Evolutionary conservation across 2,329 filamentous ascomycete genomes (phyloP), one percentile per base, ranked within the genome.

Genomic region (Phialocephala sp.): DNA sequence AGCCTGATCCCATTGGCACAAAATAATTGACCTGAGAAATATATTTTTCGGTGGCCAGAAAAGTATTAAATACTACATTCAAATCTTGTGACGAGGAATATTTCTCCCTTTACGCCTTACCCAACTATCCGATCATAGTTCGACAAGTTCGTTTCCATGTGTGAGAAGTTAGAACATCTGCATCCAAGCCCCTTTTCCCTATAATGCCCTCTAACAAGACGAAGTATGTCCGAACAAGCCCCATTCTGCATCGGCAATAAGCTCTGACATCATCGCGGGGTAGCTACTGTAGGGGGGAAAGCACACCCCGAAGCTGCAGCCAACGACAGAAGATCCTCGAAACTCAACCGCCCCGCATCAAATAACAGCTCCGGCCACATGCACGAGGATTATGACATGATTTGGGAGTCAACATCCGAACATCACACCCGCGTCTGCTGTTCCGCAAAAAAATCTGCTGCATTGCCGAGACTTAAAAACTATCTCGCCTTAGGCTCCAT

Each of bases 251-350:
- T 37, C 60, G 37, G 47, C 59, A 62, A 43, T 32, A 24, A 50
- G 45, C 45, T 11, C 62, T 66, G 64, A 66, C 64, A 62, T 66
- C 64, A 66, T 37, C 56, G 41, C 36, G 62, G 62, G 43, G 43
- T 59, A 63, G 14, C 22, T 18, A 18, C n/a, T n/a, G n/a, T n/a
- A 8, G 3, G 37, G 12, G 37, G 15, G 37, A 41, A 41, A 41
- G 2, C 37, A 14, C 37, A 41, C 37, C 9, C 37, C 37, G 37
- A 18, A 22, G 45, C 45, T 22, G n/a, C 45, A 50, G n/a, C 52
- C 52, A 37, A 56, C 35, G 52, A 36, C 52, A 15, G 27, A 20
- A 56, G 52, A 56, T 20, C 27, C 24, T 37, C 8, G 14, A 56
- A 56, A 20, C 43, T 45, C 39, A 32, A 27, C 45, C 22, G 15